Evolutionary conservation across 1,139 yeast genomes (phyloP).

Genomic region (Saccharomycopsis phalli): DNA sequence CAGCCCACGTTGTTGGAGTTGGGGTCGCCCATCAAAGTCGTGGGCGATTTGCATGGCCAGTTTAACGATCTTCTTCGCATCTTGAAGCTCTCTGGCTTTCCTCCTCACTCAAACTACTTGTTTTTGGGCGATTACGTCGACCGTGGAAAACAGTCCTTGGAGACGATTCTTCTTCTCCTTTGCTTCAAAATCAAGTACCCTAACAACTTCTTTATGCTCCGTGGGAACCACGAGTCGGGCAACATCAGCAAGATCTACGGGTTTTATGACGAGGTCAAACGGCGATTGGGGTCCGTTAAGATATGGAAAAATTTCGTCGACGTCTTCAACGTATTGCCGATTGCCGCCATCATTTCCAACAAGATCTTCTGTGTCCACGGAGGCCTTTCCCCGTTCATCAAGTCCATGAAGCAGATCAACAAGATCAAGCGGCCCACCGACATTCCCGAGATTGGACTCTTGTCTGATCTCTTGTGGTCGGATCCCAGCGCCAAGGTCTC

Average conservation of each 20-base stretch:
- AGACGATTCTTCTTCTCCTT: constrained; percentile 61
- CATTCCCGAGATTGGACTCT: constrained; percentile 73
- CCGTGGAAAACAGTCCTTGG: constrained; percentile 76
- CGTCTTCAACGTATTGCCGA: constrained; percentile 77
- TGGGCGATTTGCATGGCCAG: constrained; percentile 86
- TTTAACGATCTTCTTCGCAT: constrained; percentile 67
- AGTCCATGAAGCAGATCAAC: constrained; percentile 57
- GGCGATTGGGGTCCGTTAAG: constrained; percentile 55
- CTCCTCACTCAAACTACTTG: constrained; percentile 69
- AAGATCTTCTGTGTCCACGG: constrained; percentile 87
- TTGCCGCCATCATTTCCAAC: constrained; percentile 80
- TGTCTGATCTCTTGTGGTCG: constrained; percentile 81
- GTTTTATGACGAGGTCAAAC: constrained; percentile 80
- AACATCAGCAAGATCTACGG: constrained; percentile 80
- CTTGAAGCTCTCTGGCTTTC: constrained; percentile 69
- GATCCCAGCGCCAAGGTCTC: constrained; percentile 65
- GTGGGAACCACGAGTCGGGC: constrained; percentile 85
- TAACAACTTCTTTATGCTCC: constrained; percentile 69
- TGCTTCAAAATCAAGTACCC: constrained; percentile 78
- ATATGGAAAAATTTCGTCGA: constrained; percentile 74
- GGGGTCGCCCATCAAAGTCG: constrained; percentile 79
- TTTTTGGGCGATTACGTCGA: constrained; percentile 84
- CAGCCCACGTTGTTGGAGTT: constrained; percentile 73
- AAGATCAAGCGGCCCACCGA: constrained; percentile 75
- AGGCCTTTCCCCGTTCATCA: constrained; percentile 72